Percentiles rank a stretch among this genome's conserved stretches.
These are phyloP conservation scores for Coemansia sp. DNA, from an alignment of 192 early-diverging fungal species.

Conservation along the genomic window DNA sequence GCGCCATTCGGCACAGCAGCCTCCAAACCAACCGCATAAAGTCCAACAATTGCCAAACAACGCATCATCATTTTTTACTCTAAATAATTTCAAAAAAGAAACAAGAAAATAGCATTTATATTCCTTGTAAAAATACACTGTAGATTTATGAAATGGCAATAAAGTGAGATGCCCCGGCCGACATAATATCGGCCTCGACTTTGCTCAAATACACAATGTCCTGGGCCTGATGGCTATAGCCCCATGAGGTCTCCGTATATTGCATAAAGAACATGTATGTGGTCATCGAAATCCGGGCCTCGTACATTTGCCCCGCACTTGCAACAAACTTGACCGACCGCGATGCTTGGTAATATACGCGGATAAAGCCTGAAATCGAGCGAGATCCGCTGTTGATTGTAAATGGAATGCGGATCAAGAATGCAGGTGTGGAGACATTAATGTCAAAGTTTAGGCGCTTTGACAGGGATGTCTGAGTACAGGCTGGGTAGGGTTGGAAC, in stretches of 20 bases:
- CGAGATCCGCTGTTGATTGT: constrained; percentile 13
- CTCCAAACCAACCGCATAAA: not conserved
- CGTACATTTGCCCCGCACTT: constrained; percentile 14
- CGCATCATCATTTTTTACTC: not conserved
- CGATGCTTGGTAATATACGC: constrained; percentile 34
- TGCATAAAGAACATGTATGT: constrained; percentile 38
- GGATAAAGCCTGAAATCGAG: constrained; percentile 20
- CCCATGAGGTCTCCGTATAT: constrained; percentile 13
- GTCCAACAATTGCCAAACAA: not conserved
- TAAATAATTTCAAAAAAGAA: not conserved
- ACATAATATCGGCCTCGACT: constrained; percentile 24
- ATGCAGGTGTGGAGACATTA: constrained; percentile 14
- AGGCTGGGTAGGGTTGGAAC: not conserved
- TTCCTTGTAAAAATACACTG: not conserved
- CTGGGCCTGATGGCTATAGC: constrained; percentile 7
- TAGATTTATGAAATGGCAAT: constrained; percentile 2
- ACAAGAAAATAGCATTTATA: not conserved
- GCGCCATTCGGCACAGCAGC: not conserved
- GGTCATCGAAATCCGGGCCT: constrained; percentile 27
- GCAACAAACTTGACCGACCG: constrained; percentile 31
- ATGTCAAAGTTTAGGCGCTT: constrained; percentile 21
- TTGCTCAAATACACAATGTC: constrained; percentile 38
- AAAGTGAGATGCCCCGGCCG: constrained; percentile 8
- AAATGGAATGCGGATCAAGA: constrained; percentile 34
- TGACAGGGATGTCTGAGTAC: not conserved